A percentile compares a stretch with the other conserved stretches of the same genome.
These are phyloP conservation scores for Exophiala lecanii-corni DNA, from an alignment of 2,329 filamentous ascomycete species.

Conservation along the genomic window DNA sequence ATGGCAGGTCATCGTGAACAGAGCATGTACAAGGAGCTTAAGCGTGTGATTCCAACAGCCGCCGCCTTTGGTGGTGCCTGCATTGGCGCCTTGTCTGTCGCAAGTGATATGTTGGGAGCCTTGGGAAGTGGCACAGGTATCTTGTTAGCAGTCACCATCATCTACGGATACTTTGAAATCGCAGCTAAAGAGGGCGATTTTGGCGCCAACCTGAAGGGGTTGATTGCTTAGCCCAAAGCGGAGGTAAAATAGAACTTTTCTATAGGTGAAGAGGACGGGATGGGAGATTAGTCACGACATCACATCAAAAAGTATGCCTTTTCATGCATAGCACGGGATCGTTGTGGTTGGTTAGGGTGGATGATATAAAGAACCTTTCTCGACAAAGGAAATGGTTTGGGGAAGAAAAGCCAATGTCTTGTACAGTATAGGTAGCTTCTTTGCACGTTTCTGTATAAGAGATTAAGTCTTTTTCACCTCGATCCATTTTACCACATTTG, in stretches of 20 bases:
- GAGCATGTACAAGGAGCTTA: slow-evolving; percentile 99
- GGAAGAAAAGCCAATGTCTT: too few relatives aligned
- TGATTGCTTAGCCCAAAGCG: slow-evolving; percentile 44
- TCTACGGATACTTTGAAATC: slow-evolving; percentile 99
- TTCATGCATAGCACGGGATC: slow-evolving; percentile 15
- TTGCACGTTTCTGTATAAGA: too few relatives aligned
- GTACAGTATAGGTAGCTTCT: too few relatives aligned
- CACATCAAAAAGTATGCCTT: slow-evolving; percentile 9
- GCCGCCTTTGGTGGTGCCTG: slow-evolving; percentile 98
- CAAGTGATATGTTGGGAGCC: slow-evolving; percentile 91
- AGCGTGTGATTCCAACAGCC: slow-evolving; percentile 97
- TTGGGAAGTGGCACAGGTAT: slow-evolving; percentile 97
- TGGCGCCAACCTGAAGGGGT: slow-evolving; percentile 63
- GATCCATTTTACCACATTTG: too few relatives aligned
- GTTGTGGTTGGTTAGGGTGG: too few relatives aligned
- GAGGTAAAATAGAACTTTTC: neutral
- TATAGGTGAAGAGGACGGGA: neutral
- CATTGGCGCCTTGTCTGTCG: slow-evolving; percentile 94
- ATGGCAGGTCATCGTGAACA: slow-evolving; percentile 99
- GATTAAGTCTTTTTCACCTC: too few relatives aligned
- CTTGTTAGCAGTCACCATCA: slow-evolving; percentile 96
- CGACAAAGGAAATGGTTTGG: too few relatives aligned
- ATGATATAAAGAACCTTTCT: too few relatives aligned
- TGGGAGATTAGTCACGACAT: neutral
- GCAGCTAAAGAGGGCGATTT: slow-evolving; percentile 98